Evolutionary conservation across 805 yeast species (phyloP).

Genomic region (Kodamaea kakaduensis): DNA sequence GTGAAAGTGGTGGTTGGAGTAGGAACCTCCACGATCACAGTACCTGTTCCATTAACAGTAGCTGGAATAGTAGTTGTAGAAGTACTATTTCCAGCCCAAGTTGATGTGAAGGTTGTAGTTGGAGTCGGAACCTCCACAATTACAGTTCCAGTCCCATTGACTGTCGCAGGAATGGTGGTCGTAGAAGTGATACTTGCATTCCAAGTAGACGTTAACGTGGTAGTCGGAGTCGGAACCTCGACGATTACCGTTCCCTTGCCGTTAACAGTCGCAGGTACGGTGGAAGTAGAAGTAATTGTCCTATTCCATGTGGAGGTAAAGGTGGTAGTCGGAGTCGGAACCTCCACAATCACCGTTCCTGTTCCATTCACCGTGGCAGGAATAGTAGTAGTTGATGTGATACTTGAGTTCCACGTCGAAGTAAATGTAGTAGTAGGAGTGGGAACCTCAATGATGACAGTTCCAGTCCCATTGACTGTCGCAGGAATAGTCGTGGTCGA

Average conservation of each 20-base stretch:
- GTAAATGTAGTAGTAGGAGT: constrained; percentile 2
- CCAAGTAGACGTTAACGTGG: constrained; percentile 2
- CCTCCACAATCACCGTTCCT: constrained; percentile 12
- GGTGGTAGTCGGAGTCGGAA: constrained; percentile 12
- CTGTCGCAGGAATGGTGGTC: not conserved
- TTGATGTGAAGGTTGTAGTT: constrained; percentile 4
- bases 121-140: constrained; percentile 13
- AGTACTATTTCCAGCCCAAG: not conserved
- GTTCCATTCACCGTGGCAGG: constrained; percentile 7
- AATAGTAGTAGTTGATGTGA: constrained; percentile 1
- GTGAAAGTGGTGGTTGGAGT: constrained; percentile 11
- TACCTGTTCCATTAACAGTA: constrained; percentile 8
- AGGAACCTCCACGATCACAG: constrained; percentile 16
- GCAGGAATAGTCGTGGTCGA: constrained; percentile 6
- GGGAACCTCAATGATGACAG: constrained; percentile 14
- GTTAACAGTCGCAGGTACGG: constrained; percentile 3
- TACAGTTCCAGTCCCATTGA: constrained; percentile 14
- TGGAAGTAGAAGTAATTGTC: constrained; percentile 6
- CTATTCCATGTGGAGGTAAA: constrained; percentile 12
- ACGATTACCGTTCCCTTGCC: constrained; percentile 13
- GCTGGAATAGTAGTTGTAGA: constrained; percentile 10
- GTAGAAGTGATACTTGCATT: constrained; percentile 6
- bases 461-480: constrained; percentile 9
- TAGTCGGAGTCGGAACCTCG: constrained; percentile 3
- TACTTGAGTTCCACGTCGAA: constrained; percentile 3